Conservation (phyloP, 768 basidiomycete species). For the Cystofilobasidium capitatum region DNA sequence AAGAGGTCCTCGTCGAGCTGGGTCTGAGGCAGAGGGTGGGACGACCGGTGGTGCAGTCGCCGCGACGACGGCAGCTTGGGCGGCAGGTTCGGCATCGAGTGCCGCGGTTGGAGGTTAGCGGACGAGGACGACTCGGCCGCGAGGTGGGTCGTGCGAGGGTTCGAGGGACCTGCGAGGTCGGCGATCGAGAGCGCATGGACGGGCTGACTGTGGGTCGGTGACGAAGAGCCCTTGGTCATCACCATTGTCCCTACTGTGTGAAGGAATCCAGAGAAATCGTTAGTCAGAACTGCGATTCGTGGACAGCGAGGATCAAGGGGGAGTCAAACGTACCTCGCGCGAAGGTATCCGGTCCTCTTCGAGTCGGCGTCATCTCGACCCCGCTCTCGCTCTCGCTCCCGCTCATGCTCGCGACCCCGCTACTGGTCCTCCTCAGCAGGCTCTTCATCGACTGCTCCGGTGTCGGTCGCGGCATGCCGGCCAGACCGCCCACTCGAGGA, state of each 20-base stretch:
- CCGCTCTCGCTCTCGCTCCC: slow-evolving; percentile 24
- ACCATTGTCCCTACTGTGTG: slow-evolving; percentile 2
- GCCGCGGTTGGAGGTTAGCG: slow-evolving; percentile 31
- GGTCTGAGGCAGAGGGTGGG: slow-evolving; percentile 32
- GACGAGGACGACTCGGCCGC: slow-evolving; percentile 30
- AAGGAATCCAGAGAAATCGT: not conserved
- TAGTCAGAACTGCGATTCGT: not conserved
- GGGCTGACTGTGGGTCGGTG: not conserved
- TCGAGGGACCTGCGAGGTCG: not conserved
- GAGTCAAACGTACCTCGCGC: not conserved
- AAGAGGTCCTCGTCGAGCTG: slow-evolving; percentile 47
- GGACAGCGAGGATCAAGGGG: not conserved
- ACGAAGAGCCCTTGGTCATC: not conserved
- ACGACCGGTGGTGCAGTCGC: slow-evolving; percentile 29
- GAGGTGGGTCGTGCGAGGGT: not conserved
- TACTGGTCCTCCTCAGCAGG: slow-evolving; percentile 20
- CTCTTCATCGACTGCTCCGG: not conserved
- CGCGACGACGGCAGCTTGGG: slow-evolving; percentile 15
- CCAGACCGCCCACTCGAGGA: not conserved
- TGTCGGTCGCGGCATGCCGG: not conserved
- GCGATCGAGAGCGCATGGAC: not conserved
- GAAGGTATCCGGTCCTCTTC: not conserved
- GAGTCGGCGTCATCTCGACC: slow-evolving; percentile 25
- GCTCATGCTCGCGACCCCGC: slow-evolving; percentile 20
- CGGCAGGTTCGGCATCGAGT: slow-evolving; percentile 28